A percentile compares a stretch with the other conserved stretches of the same genome.
Evolutionary conservation across 495 filamentous ascomycete genomes (phyloP).

Genomic region (Penicillium herquei): DNA sequence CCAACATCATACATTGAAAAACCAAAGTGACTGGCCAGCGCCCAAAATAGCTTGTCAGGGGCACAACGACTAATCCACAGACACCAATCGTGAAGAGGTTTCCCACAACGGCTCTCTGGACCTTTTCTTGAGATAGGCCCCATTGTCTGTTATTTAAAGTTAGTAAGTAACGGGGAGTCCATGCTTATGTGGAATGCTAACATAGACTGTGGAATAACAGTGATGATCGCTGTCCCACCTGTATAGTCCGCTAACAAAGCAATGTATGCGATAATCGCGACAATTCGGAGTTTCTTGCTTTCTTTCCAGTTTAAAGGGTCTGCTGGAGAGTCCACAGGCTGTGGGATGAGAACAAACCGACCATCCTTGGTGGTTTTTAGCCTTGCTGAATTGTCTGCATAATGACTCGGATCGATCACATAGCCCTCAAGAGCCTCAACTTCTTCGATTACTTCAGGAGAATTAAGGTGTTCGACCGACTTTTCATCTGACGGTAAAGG

Average conservation of each 20-base stretch:
- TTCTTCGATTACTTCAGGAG: slow-evolving; percentile 13
- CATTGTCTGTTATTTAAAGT: slow-evolving; percentile 6
- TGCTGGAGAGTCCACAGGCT: slow-evolving; percentile 9
- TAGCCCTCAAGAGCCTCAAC: slow-evolving; percentile 16
- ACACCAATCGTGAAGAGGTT: slow-evolving; percentile 18
- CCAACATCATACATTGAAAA: slow-evolving; percentile 11
- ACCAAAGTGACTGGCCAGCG: slow-evolving; percentile 12
- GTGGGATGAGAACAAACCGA: slow-evolving; percentile 15
- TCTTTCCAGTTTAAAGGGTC: slow-evolving; percentile 15
- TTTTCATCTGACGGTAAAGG: not conserved
- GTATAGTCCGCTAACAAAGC: slow-evolving; percentile 15
- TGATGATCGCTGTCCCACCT: slow-evolving; percentile 12
- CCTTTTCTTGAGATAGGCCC: slow-evolving; percentile 10
- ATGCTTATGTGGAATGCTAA: not conserved
- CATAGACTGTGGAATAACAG: slow-evolving; percentile 13
- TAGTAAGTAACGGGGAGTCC: not conserved
- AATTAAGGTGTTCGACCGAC: not conserved
- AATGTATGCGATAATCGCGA: slow-evolving; percentile 13
- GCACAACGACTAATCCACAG: slow-evolving; percentile 14
- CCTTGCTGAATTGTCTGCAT: slow-evolving; percentile 13
- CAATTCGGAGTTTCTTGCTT: slow-evolving; percentile 3
- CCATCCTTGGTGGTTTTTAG: slow-evolving; percentile 12
- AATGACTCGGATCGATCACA: slow-evolving; percentile 14
- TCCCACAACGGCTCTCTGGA: slow-evolving; percentile 13
- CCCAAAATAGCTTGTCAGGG: slow-evolving; percentile 16